Evolutionary conservation across 2,329 filamentous ascomycete species (phyloP).

Genomic region (Colletotrichum theobromicola): DNA sequence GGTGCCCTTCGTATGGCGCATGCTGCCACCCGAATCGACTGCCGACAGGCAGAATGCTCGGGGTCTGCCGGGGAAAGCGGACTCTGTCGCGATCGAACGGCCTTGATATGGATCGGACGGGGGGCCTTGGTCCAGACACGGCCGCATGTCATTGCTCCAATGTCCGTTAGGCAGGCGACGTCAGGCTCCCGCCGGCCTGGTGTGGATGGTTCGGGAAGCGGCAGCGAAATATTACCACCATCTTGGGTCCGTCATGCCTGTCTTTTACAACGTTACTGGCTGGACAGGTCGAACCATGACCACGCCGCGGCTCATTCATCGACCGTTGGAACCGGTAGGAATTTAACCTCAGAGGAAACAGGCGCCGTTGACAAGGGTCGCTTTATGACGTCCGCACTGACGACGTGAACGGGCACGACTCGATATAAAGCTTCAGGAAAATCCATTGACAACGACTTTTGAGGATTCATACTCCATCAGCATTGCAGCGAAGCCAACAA

Average conservation of each 20-base stretch:
- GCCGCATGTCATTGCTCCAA: not conserved
- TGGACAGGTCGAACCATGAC: not conserved
- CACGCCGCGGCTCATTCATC: not conserved
- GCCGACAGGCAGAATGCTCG: not conserved
- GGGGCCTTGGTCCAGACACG: not conserved
- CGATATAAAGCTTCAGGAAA: not conserved
- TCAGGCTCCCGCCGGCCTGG: not conserved
- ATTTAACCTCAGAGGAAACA: not conserved
- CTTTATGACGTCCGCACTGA: not conserved
- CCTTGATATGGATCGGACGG: not conserved
- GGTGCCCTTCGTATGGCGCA: not conserved
- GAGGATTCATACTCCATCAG: not conserved
- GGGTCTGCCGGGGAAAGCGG: not conserved
- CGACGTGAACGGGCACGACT: not conserved
- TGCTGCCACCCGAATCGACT: not conserved
- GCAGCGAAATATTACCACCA: not conserved
- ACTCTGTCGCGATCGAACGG: not conserved
- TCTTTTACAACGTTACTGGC: not conserved
- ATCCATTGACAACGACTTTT: fast-evolving
- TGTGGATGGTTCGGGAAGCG: not conserved
- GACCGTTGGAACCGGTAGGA: not conserved
- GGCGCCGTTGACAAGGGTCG: not conserved
- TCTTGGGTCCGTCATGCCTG: not conserved
- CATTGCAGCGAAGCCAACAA: not conserved
- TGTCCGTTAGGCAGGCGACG: not conserved